These are phyloP conservation scores for Spathaspora boniae DNA, from an alignment of 805 yeast species.

Conservation along the genomic window DNA sequence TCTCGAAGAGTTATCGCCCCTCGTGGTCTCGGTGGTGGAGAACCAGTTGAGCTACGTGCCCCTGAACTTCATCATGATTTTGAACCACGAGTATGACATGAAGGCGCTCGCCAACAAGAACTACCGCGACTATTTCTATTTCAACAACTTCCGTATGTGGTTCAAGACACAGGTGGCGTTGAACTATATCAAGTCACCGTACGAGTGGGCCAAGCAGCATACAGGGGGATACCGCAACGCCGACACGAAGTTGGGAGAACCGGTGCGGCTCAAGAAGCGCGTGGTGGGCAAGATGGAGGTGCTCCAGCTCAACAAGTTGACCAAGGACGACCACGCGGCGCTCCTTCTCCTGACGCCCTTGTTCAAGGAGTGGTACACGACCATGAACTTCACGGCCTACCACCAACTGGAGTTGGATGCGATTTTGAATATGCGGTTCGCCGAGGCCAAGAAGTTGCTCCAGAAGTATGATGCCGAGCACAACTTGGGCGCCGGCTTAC, in stretches of 20 bases:
- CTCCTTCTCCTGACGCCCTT: slow-evolving; percentile 22
- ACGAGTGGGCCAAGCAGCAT: slow-evolving; percentile 14
- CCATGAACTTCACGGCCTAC: slow-evolving; percentile 20
- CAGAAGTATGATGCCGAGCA: slow-evolving; percentile 5
- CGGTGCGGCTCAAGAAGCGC: slow-evolving; percentile 11
- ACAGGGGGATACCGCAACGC: too few relatives aligned
- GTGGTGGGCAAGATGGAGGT: slow-evolving; percentile 14
- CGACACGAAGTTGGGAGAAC: slow-evolving; percentile 7
- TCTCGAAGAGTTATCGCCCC: slow-evolving; percentile 48
- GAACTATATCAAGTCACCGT: slow-evolving; percentile 22
- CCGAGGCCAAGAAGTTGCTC: not conserved
- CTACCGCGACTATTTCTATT: slow-evolving; percentile 42
- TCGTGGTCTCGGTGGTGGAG: slow-evolving; percentile 51
- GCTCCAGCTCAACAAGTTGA: slow-evolving; percentile 16
- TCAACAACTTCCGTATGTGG: slow-evolving; percentile 61
- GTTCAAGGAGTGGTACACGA: slow-evolving; percentile 23
- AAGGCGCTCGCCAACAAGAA: slow-evolving; percentile 29
- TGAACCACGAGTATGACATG: slow-evolving; percentile 26
- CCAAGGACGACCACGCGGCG: slow-evolving; percentile 22
- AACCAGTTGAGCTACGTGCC: slow-evolving; percentile 42
- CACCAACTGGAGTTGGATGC: slow-evolving; percentile 27
- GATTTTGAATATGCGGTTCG: slow-evolving; percentile 8
- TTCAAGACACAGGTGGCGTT: slow-evolving; percentile 24
- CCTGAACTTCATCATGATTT: slow-evolving; percentile 19
- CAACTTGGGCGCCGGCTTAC: slow-evolving; percentile 17